phyloP scores from a whole-genome alignment of 164 flowering plant genomes.

The Kalanchoe fedtschenkoi region DNA sequence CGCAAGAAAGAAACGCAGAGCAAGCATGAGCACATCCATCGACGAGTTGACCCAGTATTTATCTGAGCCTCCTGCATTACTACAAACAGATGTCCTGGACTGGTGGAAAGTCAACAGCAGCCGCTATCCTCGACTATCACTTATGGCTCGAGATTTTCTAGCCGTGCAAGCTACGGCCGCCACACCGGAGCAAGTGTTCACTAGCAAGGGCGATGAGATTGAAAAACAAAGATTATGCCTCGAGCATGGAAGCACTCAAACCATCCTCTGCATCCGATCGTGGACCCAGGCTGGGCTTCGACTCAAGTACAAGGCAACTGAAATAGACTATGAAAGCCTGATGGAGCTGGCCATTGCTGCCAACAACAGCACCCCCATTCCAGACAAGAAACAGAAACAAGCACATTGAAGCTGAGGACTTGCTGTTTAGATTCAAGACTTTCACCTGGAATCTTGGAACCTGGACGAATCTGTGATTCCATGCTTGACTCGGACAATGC shows the following conservation, averaged over 20 bases:
- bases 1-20: slow-evolving; percentile 78
- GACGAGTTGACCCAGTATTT: slow-evolving; percentile 88
- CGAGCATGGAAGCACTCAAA: slow-evolving; percentile 40
- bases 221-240: slow-evolving; percentile 46
- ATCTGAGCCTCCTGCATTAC: slow-evolving; percentile 74
- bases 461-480: background rate
- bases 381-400: slow-evolving; percentile 30
- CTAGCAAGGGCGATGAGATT: slow-evolving; percentile 60
- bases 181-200: slow-evolving; percentile 65
- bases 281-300: slow-evolving; percentile 50
- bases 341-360: slow-evolving; percentile 39
- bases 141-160: slow-evolving; percentile 89
- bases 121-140: slow-evolving; percentile 73
- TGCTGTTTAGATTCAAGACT: background rate
- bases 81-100: slow-evolving; percentile 72
- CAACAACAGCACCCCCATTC: slow-evolving; percentile 15
- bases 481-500: background rate
- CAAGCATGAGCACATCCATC: slow-evolving; percentile 46
- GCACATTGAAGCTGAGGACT: background rate
- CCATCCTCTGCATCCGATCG: slow-evolving; percentile 51
- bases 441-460: slow-evolving; percentile 1
- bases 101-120: slow-evolving; percentile 91
- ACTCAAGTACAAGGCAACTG: slow-evolving; percentile 42
- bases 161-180: slow-evolving; percentile 72
- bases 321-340: slow-evolving; percentile 50